These are phyloP conservation scores for Pleurotus djamor DNA, from an alignment of 768 basidiomycete genomes.

Conservation along the genomic window DNA sequence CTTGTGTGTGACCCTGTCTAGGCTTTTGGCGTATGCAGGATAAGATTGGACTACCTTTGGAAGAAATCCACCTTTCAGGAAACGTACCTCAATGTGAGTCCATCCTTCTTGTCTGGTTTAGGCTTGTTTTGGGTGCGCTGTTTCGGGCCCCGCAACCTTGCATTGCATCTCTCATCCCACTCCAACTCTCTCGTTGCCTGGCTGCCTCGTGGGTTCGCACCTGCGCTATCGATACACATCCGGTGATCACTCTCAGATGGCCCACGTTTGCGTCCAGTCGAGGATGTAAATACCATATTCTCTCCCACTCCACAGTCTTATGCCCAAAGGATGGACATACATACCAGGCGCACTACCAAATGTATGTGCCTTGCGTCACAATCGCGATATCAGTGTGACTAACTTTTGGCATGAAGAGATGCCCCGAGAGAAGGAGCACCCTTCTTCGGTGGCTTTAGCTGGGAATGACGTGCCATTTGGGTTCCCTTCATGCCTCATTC, in stretches of 20 bases:
- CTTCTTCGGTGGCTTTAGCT: background rate
- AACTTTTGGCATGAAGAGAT: too few species aligned
- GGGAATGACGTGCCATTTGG: background rate
- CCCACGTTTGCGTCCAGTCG: background rate
- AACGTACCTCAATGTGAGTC: constrained; percentile 71
- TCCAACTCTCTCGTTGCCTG: background rate
- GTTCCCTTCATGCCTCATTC: background rate
- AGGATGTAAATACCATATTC: background rate
- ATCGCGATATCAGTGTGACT: too few species aligned
- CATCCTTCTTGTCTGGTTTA: background rate
- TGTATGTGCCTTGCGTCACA: too few species aligned
- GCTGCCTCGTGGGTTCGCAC: background rate
- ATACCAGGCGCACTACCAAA: too few species aligned
- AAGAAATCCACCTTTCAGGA: constrained; percentile 70
- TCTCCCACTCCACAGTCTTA: constrained; percentile 2
- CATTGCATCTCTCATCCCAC: background rate
- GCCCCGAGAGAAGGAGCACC: background rate
- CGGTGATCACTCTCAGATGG: background rate
- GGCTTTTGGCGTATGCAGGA: constrained; percentile 78
- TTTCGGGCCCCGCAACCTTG: background rate
- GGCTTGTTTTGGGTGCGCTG: constrained; percentile 2
- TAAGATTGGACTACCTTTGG: constrained; percentile 70
- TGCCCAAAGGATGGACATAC: background rate
- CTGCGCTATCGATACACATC: background rate
- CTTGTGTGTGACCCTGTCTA: constrained; percentile 19